Evolutionary conservation across 2,329 filamentous ascomycete genomes (phyloP).

Genomic region (Exophiala xenobiotica): DNA sequence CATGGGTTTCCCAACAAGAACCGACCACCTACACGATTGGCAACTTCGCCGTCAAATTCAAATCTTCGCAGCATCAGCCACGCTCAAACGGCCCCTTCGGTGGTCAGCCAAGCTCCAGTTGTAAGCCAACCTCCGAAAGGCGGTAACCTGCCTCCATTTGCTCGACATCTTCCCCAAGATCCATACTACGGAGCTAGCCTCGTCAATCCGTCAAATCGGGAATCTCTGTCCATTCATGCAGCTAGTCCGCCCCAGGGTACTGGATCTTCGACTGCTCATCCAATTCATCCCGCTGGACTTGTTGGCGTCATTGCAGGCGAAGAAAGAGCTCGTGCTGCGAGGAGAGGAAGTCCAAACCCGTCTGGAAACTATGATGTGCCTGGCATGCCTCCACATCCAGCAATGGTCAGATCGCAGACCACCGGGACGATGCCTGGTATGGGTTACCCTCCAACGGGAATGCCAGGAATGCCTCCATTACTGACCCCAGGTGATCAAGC

Average conservation of each 20-base stretch:
- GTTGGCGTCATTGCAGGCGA: constrained; percentile 86
- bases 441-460: constrained; percentile 23
- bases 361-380: constrained; percentile 40
- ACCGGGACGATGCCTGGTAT: constrained; percentile 35
- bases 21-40: constrained; percentile 68
- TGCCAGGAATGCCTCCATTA: constrained; percentile 32
- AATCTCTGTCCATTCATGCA: constrained; percentile 70
- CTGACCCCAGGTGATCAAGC: constrained; percentile 66
- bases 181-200: constrained; percentile 80
- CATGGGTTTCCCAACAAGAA: constrained; percentile 83
- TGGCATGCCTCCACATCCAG: constrained; percentile 31
- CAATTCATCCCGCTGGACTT: constrained; percentile 68
- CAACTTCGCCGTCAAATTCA: constrained; percentile 66
- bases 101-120: constrained; percentile 49
- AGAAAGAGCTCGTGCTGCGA: constrained; percentile 73
- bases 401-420: constrained; percentile 40
- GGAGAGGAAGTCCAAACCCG: constrained; percentile 75
- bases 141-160: constrained; percentile 73
- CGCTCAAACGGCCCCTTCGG: constrained; percentile 59
- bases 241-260: constrained; percentile 12
- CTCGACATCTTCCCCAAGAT: constrained; percentile 76
- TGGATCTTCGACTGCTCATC: constrained; percentile 29
- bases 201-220: constrained; percentile 68
- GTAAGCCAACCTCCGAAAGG: constrained; percentile 41
- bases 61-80: constrained; percentile 52